Base-by-base conservation (phyloP, 495 filamentous ascomycete species). In the Neurospora intermedia region DNA sequence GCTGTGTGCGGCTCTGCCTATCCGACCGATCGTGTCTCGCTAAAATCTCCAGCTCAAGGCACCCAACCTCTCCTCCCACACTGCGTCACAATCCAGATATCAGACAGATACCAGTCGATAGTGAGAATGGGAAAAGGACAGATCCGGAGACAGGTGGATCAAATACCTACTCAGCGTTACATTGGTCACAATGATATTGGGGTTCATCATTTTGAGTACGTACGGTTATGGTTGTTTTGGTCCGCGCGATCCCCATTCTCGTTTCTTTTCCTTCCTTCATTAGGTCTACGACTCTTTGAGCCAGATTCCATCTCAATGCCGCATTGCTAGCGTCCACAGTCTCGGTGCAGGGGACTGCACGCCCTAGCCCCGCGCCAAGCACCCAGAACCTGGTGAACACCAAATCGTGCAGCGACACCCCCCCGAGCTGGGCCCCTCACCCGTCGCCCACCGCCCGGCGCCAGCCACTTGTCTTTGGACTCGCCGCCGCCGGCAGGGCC, bases 381-480 rank as follows among this genome's bases (percentile, higher is more conserved):
- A 46, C 18, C 43, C 43, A 70, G 48, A 40, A 54, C 46, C 46
- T 46, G 15, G 42, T 43, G 43, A 46, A 46, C n/a, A 54, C n/a
- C 23, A 46, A 72, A 72, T 77, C 71, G 66, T 77, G 73, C 75
- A 73, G 62, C 71, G 73, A 74, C 70, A 62, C 75, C 75, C 76
- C 72, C 73, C 76, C 71, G 74, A 75, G 43, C 73, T 73, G 71
- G 73, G 75, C 77, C 73, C 77, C 74, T 73, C 77, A 46, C 18
- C 43, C 43, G 18, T 46, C 43, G 43, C 43, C 43, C 43, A 46
- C 43, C 43, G 43, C 43, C 43, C 43, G 43, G 43, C 43, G 69
- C 78, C 77, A 80, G 78, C 77, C 76, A 78, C 77, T 71, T 42
- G 62, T 43, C 46, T 69, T 42, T 69, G 45, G 46, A 23, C 38